These are phyloP conservation scores for Alternaria triticina DNA, from an alignment of 2,329 filamentous ascomycete species.

Conservation along the genomic window DNA sequence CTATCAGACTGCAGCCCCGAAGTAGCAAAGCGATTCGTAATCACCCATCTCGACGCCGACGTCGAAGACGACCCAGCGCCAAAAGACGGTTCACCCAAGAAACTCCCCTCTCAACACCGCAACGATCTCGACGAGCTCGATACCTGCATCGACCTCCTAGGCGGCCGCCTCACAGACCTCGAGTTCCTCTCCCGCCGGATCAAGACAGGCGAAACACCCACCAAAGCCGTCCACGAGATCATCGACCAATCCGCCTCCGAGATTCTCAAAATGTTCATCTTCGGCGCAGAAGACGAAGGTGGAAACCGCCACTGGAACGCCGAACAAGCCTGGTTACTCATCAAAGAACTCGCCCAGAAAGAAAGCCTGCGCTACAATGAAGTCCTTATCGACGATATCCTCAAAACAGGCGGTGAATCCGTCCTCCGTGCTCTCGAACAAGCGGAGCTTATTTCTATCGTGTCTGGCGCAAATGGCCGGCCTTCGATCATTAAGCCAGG, in stretches of 20 bases:
- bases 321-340: slow-evolving; percentile 88
- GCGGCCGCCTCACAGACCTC: slow-evolving; percentile 92
- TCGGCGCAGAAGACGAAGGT: slow-evolving; percentile 61
- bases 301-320: slow-evolving; percentile 72
- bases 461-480: slow-evolving; percentile 72
- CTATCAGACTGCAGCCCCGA: slow-evolving; percentile 84
- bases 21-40: slow-evolving; percentile 88
- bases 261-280: slow-evolving; percentile 90
- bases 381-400: slow-evolving; percentile 76
- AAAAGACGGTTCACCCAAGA: slow-evolving; percentile 47
- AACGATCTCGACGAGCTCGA: slow-evolving; percentile 75
- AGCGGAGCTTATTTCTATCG: slow-evolving; percentile 83
- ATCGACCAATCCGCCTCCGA: slow-evolving; percentile 88
- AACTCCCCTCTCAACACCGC: slow-evolving; percentile 56
- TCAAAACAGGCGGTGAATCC: slow-evolving; percentile 73
- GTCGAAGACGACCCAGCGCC: slow-evolving; percentile 49
- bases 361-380: slow-evolving; percentile 83
- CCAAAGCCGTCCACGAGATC: slow-evolving; percentile 83
- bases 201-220: slow-evolving; percentile 82
- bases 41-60: slow-evolving; percentile 73
- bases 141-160: slow-evolving; percentile 78
- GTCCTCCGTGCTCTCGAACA: slow-evolving; percentile 82
- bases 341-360: slow-evolving; percentile 76
- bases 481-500: slow-evolving; percentile 80
- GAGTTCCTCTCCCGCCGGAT: slow-evolving; percentile 92